Evolutionary conservation across 306 rosid species (phyloP).

Genomic region (Lotus japonicus): DNA sequence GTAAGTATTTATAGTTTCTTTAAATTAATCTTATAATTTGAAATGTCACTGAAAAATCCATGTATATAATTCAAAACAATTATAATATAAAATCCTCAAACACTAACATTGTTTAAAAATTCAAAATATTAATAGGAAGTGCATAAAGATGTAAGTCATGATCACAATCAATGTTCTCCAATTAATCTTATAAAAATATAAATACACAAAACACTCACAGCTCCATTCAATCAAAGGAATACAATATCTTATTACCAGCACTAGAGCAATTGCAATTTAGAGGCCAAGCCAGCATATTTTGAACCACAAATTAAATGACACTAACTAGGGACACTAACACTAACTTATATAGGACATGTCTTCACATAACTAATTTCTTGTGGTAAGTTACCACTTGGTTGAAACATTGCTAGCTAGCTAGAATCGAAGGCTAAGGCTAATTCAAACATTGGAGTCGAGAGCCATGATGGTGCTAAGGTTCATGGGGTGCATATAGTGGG

Average conservation of each 20-base stretch:
- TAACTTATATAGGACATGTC: not conserved
- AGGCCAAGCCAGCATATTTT: not conserved
- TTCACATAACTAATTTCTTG: not conserved
- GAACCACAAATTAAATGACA: not conserved
- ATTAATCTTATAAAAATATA: not conserved
- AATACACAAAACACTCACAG: not conserved
- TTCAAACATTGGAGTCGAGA: constrained; percentile 32
- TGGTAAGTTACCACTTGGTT: not conserved
- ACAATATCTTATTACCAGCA: not conserved
- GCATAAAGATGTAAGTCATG: too few relatives aligned
- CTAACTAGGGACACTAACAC: not conserved
- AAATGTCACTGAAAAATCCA: too few relatives aligned
- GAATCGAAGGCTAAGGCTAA: not conserved
- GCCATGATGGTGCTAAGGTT: constrained; percentile 62
- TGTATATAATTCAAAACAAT: too few relatives aligned
- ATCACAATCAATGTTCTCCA: not conserved
- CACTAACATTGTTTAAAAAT: too few relatives aligned
- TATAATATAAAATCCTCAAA: too few relatives aligned
- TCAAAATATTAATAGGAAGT: too few relatives aligned
- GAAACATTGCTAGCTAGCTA: too few relatives aligned
- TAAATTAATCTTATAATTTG: too few relatives aligned
- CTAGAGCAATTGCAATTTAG: not conserved
- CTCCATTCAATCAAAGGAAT: not conserved
- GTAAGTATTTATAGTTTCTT: too few relatives aligned
- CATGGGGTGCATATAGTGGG: constrained; percentile 57